Evolutionary conservation across 2,329 filamentous ascomycete genomes (phyloP).

Genomic region (Diaporthe citri): DNA sequence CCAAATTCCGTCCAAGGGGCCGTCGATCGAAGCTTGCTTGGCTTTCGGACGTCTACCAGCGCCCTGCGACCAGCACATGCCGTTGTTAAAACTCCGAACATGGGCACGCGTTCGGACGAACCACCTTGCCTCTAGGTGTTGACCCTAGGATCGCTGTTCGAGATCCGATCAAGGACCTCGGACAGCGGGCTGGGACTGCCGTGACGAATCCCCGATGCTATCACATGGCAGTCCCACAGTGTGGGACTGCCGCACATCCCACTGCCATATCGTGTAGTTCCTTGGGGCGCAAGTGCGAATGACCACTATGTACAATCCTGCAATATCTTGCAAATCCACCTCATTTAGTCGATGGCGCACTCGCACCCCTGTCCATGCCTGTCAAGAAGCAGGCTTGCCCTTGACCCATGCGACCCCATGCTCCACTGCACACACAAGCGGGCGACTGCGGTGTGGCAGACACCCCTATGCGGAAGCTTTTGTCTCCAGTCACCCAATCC

Average conservation of each 20-base stretch:
- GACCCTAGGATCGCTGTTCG: not conserved
- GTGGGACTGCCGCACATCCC: not conserved
- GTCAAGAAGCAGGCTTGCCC: constrained; percentile 25
- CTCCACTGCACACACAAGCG: constrained; percentile 23
- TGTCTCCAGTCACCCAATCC: constrained; percentile 7
- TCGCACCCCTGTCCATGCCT: constrained; percentile 20
- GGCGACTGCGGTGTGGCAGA: constrained; percentile 23
- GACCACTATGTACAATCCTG: constrained; percentile 22
- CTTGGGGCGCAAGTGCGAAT: constrained; percentile 1
- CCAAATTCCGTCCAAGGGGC: not conserved
- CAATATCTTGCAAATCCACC: constrained; percentile 34
- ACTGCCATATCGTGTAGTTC: not conserved
- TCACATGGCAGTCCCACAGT: not conserved
- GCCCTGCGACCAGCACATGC: not conserved
- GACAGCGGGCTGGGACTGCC: not conserved
- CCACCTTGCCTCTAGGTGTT: constrained; percentile 4
- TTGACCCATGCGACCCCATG: constrained; percentile 32
- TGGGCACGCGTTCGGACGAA: constrained; percentile 21
- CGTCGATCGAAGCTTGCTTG: constrained; percentile 17
- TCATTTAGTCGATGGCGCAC: constrained; percentile 29
- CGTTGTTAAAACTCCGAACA: constrained; percentile 15
- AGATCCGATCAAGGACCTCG: not conserved
- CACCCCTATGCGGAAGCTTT: constrained; percentile 33
- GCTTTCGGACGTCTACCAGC: not conserved
- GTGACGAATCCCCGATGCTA: not conserved